Base-by-base conservation (phyloP, 1,284 basidiomycete genomes). In the Trichosporon sp. region DNA sequence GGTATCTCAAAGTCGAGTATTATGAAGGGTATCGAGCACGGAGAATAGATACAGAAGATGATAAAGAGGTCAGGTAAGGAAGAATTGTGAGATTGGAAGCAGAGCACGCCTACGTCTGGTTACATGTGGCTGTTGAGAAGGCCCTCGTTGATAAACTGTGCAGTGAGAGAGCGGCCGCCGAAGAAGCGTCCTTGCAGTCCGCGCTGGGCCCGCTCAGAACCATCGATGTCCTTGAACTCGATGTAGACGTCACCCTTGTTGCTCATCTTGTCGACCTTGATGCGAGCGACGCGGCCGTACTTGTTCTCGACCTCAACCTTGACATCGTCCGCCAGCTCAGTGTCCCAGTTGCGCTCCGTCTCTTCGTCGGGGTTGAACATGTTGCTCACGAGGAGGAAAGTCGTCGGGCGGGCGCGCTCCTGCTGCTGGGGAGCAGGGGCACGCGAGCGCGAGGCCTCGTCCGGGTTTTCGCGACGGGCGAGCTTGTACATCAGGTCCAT, bases 311-410 rank as follows among this genome's bases (percentile, higher is more conserved):
- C 93, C 87, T 99, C 97, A 71, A 89, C 89, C 85, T 94, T 96
- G 80, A 99, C 93, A 80, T 99, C 96, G 38, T 98, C 95, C 67
- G 91, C 93, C 43, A 99, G 90, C 69, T 98, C 97, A 73, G 90
- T 91, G 81, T 98, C 94, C 97, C 96, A 99, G 78, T 97, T 93
- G 38, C 88, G 88, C 76, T 96, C 96, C 21, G 93, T 96, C 87
- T 99, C 97, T 92, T 98, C 93, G 85, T 94, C 94, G 10, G 96
- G 94, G 81, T 95, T 88, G 83, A 99, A 99, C 93, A 98, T 98
- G 79, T 99, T 94, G 84, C 91, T 93, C 76, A 99, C 85, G 46
- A 98, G 85, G 43, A 97, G 89, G 67, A 90, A 96, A 66, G 89
- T 89, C 8, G 94, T 94, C 73, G 92, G 81, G 59, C 77, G 71